Conservation (phyloP, 1,139 yeast species). For the Saccharomyces pastorianus region DNA sequence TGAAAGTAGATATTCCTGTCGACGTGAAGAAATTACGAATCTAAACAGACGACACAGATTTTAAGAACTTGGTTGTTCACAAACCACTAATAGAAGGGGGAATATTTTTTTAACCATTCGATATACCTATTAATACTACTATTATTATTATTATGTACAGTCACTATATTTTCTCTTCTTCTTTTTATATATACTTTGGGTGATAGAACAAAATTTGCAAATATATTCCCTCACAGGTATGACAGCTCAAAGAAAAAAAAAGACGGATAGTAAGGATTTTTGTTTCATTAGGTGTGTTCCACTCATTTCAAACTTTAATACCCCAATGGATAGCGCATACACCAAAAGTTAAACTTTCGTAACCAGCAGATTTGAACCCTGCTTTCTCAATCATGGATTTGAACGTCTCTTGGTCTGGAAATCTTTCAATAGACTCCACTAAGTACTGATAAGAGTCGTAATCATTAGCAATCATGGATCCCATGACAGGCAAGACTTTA, state of each 20-base stretch:
- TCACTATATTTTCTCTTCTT: neutral
- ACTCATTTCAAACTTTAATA: constrained; percentile 49
- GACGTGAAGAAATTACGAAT: constrained; percentile 28
- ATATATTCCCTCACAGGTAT: neutral
- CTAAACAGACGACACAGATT: neutral
- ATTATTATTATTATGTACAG: neutral
- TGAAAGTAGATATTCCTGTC: constrained; percentile 32
- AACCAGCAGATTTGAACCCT: constrained; percentile 89
- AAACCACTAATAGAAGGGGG: neutral
- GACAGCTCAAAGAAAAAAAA: neutral
- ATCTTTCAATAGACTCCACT: constrained; percentile 85
- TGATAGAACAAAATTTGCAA: too few relatives aligned
- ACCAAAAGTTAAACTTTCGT: constrained; percentile 93
- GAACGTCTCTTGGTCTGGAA: constrained; percentile 88
- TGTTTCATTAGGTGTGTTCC: neutral
- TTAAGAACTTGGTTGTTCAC: neutral
- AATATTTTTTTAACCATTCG: neutral
- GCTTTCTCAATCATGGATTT: constrained; percentile 89
- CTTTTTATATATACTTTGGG: neutral
- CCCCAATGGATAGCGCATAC: constrained; percentile 96
- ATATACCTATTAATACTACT: neutral
- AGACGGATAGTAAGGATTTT: neutral
- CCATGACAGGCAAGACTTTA: constrained; percentile 83
- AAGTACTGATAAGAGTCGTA: constrained; percentile 91
- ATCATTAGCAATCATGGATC: constrained; percentile 90